Evolutionary conservation across 2,329 filamentous ascomycete genomes (phyloP).

Genomic region (Fusarium miscanthi): DNA sequence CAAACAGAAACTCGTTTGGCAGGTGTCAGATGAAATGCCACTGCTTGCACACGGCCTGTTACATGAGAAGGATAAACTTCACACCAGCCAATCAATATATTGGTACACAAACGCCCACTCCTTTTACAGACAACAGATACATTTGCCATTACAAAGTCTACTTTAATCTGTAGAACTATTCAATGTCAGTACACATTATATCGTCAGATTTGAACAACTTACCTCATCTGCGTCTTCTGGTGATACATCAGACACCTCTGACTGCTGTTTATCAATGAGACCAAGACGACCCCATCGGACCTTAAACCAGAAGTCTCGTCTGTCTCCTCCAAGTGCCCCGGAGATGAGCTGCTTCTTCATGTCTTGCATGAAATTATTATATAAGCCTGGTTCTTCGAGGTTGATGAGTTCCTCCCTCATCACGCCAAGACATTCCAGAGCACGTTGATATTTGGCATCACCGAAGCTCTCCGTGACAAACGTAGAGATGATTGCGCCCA

Average conservation of each 20-base stretch:
- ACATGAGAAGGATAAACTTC: constrained; percentile 1
- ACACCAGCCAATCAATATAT: constrained; percentile 7
- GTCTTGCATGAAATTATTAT: constrained; percentile 77
- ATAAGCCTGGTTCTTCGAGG: constrained; percentile 79
- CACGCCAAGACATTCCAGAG: constrained; percentile 78
- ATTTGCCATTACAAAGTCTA: constrained; percentile 40
- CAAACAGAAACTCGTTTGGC: neutral
- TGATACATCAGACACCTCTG: constrained; percentile 72
- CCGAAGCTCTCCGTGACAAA: constrained; percentile 80
- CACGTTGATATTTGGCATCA: constrained; percentile 77
- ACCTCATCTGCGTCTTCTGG: constrained; percentile 77
- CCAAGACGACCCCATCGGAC: constrained; percentile 76
- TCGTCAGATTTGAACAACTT: constrained; percentile 23
- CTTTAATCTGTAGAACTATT: constrained; percentile 53
- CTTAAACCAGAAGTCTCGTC: constrained; percentile 84
- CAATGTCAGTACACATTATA: constrained; percentile 40
- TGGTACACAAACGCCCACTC: neutral
- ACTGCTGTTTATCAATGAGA: constrained; percentile 73
- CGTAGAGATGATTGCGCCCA: constrained; percentile 75
- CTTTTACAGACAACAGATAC: constrained; percentile 2
- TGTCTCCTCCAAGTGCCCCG: constrained; percentile 78
- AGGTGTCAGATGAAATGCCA: constrained; percentile 1
- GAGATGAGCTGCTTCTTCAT: constrained; percentile 79
- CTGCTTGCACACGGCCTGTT: neutral
- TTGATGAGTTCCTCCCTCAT: constrained; percentile 82